Percentiles rank a stretch among this genome's conserved stretches.
These are phyloP conservation scores for Noccaea caerulescens DNA, from an alignment of 345 rosid genomes.

Conservation along the genomic window DNA sequence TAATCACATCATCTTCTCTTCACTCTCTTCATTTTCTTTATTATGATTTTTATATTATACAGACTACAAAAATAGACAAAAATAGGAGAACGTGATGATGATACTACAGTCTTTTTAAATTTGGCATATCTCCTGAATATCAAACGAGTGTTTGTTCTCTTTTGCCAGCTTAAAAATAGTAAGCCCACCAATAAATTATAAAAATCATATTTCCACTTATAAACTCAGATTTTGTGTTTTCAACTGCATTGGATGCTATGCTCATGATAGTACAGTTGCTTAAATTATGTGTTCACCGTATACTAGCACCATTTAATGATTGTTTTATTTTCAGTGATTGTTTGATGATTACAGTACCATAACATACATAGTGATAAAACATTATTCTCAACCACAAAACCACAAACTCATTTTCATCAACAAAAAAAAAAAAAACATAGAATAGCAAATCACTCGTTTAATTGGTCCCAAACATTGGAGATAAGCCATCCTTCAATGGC, in stretches of 20 bases:
- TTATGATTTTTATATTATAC: neutral
- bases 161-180: neutral
- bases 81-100: constrained; percentile 9
- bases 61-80: constrained; percentile 25
- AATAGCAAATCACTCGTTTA: constrained; percentile 18
- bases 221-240: neutral
- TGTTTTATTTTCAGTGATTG: neutral
- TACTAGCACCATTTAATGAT: too few species aligned
- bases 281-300: too few species aligned
- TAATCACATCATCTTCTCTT: constrained; percentile 11
- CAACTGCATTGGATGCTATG: constrained; percentile 1
- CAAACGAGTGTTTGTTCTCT: neutral
- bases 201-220: neutral
- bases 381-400: neutral
- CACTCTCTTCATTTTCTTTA: neutral
- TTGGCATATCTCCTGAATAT: constrained; percentile 10
- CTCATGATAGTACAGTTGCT: neutral
- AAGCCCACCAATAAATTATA: neutral
- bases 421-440: neutral
- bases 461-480: constrained; percentile 41
- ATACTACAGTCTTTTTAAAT: constrained; percentile 4
- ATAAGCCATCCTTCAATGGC: constrained; percentile 48
- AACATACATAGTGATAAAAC: constrained; percentile 5
- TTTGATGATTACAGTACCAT: constrained; percentile 2
- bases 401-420: neutral